Evolutionary conservation across 2,329 filamentous ascomycete species (phyloP), one percentile per base, ranked within the genome.

Genomic region (Cytospora piceicola): DNA sequence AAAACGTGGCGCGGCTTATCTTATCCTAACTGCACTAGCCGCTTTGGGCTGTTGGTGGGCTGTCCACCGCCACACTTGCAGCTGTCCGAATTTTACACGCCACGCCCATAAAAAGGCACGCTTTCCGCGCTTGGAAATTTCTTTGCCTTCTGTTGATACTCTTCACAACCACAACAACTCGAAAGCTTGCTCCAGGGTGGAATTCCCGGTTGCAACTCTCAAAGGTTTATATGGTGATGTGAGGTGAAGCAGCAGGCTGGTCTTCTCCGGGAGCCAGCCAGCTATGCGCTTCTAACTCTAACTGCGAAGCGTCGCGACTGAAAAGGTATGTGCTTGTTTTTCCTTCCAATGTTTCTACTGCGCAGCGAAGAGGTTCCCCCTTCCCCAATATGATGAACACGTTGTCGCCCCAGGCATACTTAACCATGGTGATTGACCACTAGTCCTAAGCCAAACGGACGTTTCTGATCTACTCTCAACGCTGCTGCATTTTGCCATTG

Each of bases 331-430:
- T 64, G 32, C 7, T 63, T 61, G 12, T 42, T 58, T 57, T 63
- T 70, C 22, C 5, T 29, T 17, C 63, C 65, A 59, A 8, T 65
- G 53, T 66, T n/a, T 58, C 39, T 39, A 22, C 20, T 24, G 46
- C n/a, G 22, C n/a, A 49, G 46, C 46, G 39, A n/a, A n/a, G 39
- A 49, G 22, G 8, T 20, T 58, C 51, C 49, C 32, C 53, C 61
- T 61, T 57, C 51, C 71, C 42, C 57, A 24, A 61, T 66, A 81
- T 85, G 83, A 86, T 85, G 83, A 85, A 78, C 75, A 78, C 75
- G 83, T 69, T 76, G 83, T 85, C 83, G 83, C 83, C 83, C 83
- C 83, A 84, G 83, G 82, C 83, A 81, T 83, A 85, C 79, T 67
- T 71, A 76, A 73, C 72, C 68, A 80, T 86, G 83, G 82, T 85